Base-by-base conservation (phyloP, 805 yeast species). In the Isabelozyma pseudorhagii region DNA sequence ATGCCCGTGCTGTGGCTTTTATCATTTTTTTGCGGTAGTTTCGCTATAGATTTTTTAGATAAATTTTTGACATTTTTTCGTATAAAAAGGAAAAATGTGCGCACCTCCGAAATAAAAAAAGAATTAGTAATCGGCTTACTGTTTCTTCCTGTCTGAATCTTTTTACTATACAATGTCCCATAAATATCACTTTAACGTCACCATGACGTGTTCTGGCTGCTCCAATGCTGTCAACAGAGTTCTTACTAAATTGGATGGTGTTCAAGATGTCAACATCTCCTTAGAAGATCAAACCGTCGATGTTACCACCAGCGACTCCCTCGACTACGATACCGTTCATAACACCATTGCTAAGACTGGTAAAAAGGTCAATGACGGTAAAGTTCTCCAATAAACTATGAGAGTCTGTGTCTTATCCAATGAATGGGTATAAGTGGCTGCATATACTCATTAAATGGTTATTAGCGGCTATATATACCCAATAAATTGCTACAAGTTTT, bases 291-390 rank as follows among this genome's bases (percentile, higher is more conserved):
- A 93, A 73, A 73, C 85, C 1, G 99, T 93, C 8, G 85, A 83
- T 60, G 97, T 93, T 41, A 75, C 76, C 49, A 80, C 94, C 8
- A 70, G 68, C 13, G 71, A 72, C 34, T 57, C 68, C 9, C 66
- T 88, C 36, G 78, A 81, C 46, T 90, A 87, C 63, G 96, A 92
- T 46, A 80, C 85, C 3, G 92, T 94, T n/a, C 75, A 85, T 48
- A 84, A 78, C 47, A 84, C 90, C 49, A 93, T 93, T 55, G 74
- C 85, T 54, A 93, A 93, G 76, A 91, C 98, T 1, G 98, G 98
- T 38, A 93, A 93, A 75, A 83, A 83, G 59, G 86, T 93, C 50
- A 74, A 78, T 44, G 75, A 77, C 29, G 96, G 97, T 10, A 78
- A 78, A 59, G 71, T 77, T 42, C 61, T 85, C 47, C 73, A 67